Base-by-base conservation (phyloP, 2,329 filamentous ascomycete genomes). In the Diaporthe nobilis region DNA sequence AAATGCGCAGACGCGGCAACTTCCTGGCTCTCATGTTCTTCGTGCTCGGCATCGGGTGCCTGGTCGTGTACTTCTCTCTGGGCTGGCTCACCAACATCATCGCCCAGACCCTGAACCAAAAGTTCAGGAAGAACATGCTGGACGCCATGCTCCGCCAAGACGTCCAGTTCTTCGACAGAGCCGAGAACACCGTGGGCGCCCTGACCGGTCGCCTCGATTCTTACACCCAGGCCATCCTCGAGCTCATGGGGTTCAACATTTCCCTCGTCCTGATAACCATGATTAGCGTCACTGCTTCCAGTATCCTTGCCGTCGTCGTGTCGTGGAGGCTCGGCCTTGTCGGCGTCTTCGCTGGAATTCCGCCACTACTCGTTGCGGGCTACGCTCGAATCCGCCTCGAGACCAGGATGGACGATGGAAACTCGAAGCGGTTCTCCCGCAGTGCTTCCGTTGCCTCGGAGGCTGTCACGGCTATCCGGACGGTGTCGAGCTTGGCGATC, bases 241-340 rank as follows among this genome's bases (percentile, higher is more conserved):
- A 86, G 76, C 81, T 87, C 1, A 86, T 86, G 84, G 84, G 85
- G 0, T 84, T 84, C 75, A 87, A 86, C 51, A 79, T 87, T 31
- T 84, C 80, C 0, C 81, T 87, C 2, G 83, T 87, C 28, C 25
- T 85, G 15, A 83, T 85, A 39, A 80, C 83, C 2, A 77, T 84
- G 1, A 75, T 87, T 28, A 86, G 84, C 42, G 77, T 87, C 12
- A 72, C 81, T 15, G 81, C 83, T 0, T 85, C 83, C 75, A 82
- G 82, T 71, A 81, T 88, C 15, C 77, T 90, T 1, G 85, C 8
- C 84, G 86, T 68, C 88, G 44, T 68, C 4, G 13, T 51, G 31
- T 51, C 63, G 22, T 68, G 63, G 63, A 68, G 13, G 20, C 44
- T 68, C 4, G 63, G 63, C 6, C 31, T 68, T 7, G 63, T 68